These are phyloP conservation scores for Botrytis porri DNA, from an alignment of 2,329 filamentous ascomycete genomes.

Conservation along the genomic window DNA sequence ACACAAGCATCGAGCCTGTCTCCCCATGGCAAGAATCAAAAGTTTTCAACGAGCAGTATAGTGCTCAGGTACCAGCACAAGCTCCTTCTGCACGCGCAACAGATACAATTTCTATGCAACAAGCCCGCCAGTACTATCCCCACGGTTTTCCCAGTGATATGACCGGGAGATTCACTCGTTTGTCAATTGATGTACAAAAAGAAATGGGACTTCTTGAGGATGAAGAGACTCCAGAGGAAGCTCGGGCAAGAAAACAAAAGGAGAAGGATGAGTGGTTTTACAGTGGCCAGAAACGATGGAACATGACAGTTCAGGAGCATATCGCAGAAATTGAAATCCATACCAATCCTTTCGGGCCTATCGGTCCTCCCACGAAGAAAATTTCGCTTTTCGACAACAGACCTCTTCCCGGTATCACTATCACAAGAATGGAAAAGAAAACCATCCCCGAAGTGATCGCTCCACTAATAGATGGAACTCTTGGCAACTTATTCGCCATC, in stretches of 20 bases:
- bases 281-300: slow-evolving; percentile 32
- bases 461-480: slow-evolving; percentile 32
- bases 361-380: slow-evolving; percentile 26
- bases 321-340: slow-evolving; percentile 27
- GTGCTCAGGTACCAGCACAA: neutral
- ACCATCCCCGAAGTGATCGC: slow-evolving; percentile 25
- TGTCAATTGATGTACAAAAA: slow-evolving; percentile 24
- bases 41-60: slow-evolving; percentile 1
- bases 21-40: slow-evolving; percentile 20
- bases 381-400: slow-evolving; percentile 18
- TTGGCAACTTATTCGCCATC: slow-evolving; percentile 33
- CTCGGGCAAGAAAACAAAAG: slow-evolving; percentile 22
- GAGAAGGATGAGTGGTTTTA: slow-evolving; percentile 35
- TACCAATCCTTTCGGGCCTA: slow-evolving; percentile 24
- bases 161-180: slow-evolving; percentile 24
- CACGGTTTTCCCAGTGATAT: slow-evolving; percentile 32
- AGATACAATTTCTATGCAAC: slow-evolving; percentile 32
- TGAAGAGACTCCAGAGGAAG: slow-evolving; percentile 5
- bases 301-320: slow-evolving; percentile 31
- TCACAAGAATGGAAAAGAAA: slow-evolving; percentile 31
- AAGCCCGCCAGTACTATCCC: slow-evolving; percentile 35
- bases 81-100: neutral
- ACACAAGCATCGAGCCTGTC: neutral
- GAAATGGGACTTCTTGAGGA: slow-evolving; percentile 21
- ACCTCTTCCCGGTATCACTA: slow-evolving; percentile 23